A percentile compares a stretch with the other conserved stretches of the same genome.
phyloP scores from a whole-genome alignment of 1,284 basidiomycete species.

The Microbotryum saponariae region DNA sequence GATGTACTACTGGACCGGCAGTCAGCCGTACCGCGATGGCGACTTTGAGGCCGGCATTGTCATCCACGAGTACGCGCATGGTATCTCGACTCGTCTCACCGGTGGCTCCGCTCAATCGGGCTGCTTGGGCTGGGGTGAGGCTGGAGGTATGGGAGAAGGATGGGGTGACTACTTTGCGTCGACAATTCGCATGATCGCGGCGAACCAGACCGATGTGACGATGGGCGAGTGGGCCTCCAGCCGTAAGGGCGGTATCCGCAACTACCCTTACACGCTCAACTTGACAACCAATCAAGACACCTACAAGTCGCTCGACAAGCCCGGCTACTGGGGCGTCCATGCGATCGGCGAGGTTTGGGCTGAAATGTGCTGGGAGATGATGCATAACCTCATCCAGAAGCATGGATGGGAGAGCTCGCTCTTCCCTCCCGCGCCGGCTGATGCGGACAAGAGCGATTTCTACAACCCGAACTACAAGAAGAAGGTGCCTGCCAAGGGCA shows the following conservation, averaged over 20 bases:
- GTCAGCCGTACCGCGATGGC: constrained; percentile 80
- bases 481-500: constrained; percentile 80
- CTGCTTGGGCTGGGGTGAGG: constrained; percentile 90
- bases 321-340: constrained; percentile 61
- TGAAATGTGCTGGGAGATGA: constrained; percentile 79
- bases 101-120: constrained; percentile 88
- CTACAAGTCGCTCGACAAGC: constrained; percentile 92
- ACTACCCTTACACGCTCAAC: constrained; percentile 65
- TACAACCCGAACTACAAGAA: constrained; percentile 33
- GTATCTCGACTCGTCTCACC: constrained; percentile 83
- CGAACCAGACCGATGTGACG: constrained; percentile 37
- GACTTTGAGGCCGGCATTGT: constrained; percentile 61
- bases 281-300: constrained; percentile 75
- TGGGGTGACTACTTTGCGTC: constrained; percentile 29
- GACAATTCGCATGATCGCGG: constrained; percentile 28
- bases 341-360: constrained; percentile 90
- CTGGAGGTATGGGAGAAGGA: constrained; percentile 73
- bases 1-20: constrained; percentile 95
- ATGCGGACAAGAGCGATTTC: background rate
- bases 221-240: constrained; percentile 96
- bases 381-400: constrained; percentile 64
- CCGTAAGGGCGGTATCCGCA: constrained; percentile 66
- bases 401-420: constrained; percentile 58
- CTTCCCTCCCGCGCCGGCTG: background rate
- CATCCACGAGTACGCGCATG: constrained; percentile 54